Evolutionary conservation across 768 basidiomycete species (phyloP).

Genomic region (Lepiota brunneoincarnata): DNA sequence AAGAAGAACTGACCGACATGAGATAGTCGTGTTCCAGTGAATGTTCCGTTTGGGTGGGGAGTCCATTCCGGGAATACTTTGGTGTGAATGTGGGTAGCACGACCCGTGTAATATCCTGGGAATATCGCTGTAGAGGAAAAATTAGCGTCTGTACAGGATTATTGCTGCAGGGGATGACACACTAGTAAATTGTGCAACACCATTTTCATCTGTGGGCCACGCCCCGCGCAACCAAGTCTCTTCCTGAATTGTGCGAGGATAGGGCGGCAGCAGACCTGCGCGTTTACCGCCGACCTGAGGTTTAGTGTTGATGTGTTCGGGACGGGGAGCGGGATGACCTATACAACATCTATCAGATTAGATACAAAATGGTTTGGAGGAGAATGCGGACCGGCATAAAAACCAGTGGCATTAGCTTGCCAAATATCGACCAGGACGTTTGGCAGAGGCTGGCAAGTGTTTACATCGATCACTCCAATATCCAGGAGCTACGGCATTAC

Average conservation of each 20-base stretch:
- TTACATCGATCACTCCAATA: conserved; percentile 56
- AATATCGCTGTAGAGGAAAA: conserved; percentile 38
- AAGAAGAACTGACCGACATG: conserved; percentile 59
- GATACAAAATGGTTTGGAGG: background rate
- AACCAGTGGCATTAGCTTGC: conserved; percentile 56
- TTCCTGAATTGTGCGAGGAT: conserved; percentile 37
- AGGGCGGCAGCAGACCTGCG: conserved; percentile 39
- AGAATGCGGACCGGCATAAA: conserved; percentile 41
- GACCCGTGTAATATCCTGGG: conserved; percentile 56
- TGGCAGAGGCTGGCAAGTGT: conserved; percentile 52
- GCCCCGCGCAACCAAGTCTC: conserved; percentile 53
- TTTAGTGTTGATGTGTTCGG: conserved; percentile 38
- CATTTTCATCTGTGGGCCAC: conserved; percentile 51
- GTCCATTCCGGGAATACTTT: conserved; percentile 54
- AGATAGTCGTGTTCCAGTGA: conserved; percentile 38
- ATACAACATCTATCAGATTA: background rate
- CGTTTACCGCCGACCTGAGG: conserved; percentile 47
- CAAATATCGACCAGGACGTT: conserved; percentile 60
- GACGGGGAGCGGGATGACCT: conserved; percentile 47
- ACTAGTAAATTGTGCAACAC: conserved; percentile 54
- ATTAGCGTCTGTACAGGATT: background rate
- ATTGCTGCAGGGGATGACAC: conserved; percentile 14
- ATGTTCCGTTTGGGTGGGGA: conserved; percentile 40
- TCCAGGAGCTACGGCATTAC: conserved; percentile 38
- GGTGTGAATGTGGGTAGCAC: conserved; percentile 53